These are phyloP conservation scores for Linnemannia exigua DNA, from an alignment of 192 early-diverging fungal genomes.

Conservation along the genomic window DNA sequence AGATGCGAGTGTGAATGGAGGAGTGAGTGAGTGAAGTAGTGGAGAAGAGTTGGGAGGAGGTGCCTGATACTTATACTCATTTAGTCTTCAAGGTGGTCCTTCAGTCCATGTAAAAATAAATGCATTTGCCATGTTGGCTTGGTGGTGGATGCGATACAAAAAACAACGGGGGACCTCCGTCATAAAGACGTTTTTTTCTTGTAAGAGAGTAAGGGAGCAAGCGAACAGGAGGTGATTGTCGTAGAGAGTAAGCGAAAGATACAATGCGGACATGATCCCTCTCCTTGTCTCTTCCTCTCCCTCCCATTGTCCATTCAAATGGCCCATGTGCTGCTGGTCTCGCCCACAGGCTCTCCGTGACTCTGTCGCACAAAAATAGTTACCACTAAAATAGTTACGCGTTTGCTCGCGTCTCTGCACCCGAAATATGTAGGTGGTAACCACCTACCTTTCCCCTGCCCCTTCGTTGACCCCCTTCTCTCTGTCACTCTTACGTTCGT, in stretches of 20 bases:
- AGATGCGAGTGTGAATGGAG: not conserved
- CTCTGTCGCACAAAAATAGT: constrained; percentile 3
- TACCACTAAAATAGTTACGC: not conserved
- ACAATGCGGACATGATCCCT: not conserved
- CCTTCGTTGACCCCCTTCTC: not conserved
- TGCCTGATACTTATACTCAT: not conserved
- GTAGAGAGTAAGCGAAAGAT: not conserved
- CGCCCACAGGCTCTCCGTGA: not conserved
- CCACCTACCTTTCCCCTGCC: not conserved
- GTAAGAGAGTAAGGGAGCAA: not conserved
- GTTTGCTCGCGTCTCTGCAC: not conserved
- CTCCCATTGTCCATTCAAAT: not conserved
- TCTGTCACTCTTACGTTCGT: not conserved
- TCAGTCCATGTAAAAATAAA: too few species aligned
- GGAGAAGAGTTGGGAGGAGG: not conserved
- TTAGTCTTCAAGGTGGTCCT: not conserved
- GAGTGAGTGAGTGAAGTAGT: not conserved
- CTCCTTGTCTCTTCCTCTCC: not conserved
- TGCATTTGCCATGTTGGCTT: not conserved
- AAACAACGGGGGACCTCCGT: not conserved
- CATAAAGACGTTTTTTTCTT: not conserved
- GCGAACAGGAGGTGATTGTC: not conserved
- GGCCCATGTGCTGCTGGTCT: not conserved
- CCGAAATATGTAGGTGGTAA: not conserved
- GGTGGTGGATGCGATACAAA: not conserved